Conservation (phyloP, 805 yeast species). For the Ogataea neopini region DNA sequence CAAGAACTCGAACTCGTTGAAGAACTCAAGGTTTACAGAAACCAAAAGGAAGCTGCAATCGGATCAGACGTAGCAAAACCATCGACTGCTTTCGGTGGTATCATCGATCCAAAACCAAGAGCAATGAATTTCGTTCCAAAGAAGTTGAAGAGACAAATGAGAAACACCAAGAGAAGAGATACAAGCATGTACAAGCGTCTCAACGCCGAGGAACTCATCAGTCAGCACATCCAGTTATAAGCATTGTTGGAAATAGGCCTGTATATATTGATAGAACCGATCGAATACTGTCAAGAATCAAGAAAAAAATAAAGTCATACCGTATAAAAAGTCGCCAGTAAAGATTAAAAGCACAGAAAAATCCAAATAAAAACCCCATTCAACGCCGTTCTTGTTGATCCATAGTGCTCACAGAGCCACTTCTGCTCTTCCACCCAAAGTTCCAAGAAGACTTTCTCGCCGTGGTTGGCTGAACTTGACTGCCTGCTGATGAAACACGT, state of each 20-base stretch:
- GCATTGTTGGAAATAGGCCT: background rate
- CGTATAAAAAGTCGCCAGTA: background rate
- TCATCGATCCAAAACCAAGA: constrained; percentile 53
- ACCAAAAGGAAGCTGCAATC: constrained; percentile 44
- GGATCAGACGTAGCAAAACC: constrained; percentile 76
- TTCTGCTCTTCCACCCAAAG: constrained; percentile 29
- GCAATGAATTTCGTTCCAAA: constrained; percentile 67
- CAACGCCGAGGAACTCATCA: constrained; percentile 40
- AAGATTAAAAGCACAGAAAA: background rate
- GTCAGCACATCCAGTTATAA: constrained; percentile 41
- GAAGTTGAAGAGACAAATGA: constrained; percentile 45
- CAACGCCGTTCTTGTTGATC: constrained; percentile 2
- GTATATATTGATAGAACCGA: constrained; percentile 5
- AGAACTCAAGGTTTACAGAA: constrained; percentile 53
- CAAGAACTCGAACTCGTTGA: constrained; percentile 37
- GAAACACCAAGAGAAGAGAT: constrained; percentile 44
- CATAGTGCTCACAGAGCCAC: constrained; percentile 15
- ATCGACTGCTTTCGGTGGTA: constrained; percentile 72
- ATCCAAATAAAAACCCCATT: background rate
- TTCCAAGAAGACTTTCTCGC: constrained; percentile 27
- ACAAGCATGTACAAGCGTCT: constrained; percentile 24
- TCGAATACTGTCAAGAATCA: constrained; percentile 1
- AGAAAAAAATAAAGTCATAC: background rate
- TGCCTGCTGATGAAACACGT: constrained; percentile 10
- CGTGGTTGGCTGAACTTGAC: constrained; percentile 3